Evolutionary conservation across 148 eudicot species (phyloP), one percentile per base, ranked within the genome.

Genomic region (Heliosperma pusillum): DNA sequence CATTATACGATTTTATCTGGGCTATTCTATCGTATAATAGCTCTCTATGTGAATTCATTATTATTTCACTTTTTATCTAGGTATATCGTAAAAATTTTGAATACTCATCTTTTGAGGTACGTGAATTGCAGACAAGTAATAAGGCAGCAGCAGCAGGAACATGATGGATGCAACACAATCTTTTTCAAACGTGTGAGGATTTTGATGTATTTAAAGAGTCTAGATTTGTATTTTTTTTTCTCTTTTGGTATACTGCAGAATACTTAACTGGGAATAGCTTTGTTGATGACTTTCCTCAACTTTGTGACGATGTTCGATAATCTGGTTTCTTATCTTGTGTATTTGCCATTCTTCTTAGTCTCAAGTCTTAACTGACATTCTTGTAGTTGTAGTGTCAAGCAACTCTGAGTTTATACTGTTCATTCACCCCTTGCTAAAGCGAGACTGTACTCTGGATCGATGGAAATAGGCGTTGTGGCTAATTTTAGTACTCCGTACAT

Each of bases 51-150:
- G 50, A 66, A 66, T 42, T 27, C 70, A 66, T 33, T 40, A 40
- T 7, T 40, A 36, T 15, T 66, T 19, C 15, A 33, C 10, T 66
- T 16, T 36, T n/a, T 40, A 66, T 66, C 70, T 66, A 66, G 70
- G 70, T 66, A 66, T 40, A 66, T 66, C 52, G 57, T 73, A 52
- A 61, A 73, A 40, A 25, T 67, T 73, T 55, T 59, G 64, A 59
- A 59, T 73, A 25, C 77, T 74, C 60, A 74, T 67, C 77, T 20
- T 20, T 52, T 74, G 59, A 21, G 57, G 59, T 64, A 65, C 70
- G 61, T 29, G 24, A 74, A 74, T 50, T 74, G 77, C 77, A 74
- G 77, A 74, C 77, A 65, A 74, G 70, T 74, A 74, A 74, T 50
- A 58, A 64, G 68, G 71, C 77, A n/a, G 29, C 42, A 36, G n/a